These are phyloP conservation scores for Perilla frutescens DNA, from an alignment of 257 asterid genomes.

Conservation along the genomic window DNA sequence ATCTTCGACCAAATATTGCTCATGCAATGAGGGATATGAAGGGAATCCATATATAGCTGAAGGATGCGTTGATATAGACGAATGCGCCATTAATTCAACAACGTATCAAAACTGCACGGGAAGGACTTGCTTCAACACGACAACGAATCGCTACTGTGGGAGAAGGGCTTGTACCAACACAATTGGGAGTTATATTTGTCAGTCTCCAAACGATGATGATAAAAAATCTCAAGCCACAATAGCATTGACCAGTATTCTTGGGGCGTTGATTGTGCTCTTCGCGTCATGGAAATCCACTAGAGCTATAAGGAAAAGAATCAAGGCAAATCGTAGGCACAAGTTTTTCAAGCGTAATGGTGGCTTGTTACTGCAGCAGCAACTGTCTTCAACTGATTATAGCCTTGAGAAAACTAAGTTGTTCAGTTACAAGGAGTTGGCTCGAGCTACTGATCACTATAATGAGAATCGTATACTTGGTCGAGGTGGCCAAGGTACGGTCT, in stretches of 20 bases:
- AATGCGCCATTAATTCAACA: not conserved
- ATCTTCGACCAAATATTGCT: not conserved
- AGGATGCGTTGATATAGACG: conserved; percentile 40
- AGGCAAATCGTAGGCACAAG: conserved; percentile 10
- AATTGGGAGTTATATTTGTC: not conserved
- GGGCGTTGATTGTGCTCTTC: no score
- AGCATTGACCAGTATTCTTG: no score
- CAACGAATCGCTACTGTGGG: not conserved
- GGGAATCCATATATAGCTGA: conserved; percentile 37
- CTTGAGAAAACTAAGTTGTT: conserved; percentile 43
- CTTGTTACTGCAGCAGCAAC: conserved; percentile 38
- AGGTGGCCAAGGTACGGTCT: conserved; percentile 41
- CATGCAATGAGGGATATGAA: conserved; percentile 4
- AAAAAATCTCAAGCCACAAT: no score
- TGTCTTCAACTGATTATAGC: conserved; percentile 34
- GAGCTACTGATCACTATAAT: conserved; percentile 42
- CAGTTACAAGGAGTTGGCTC: conserved; percentile 33
- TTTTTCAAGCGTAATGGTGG: conserved; percentile 48
- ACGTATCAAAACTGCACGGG: no score
- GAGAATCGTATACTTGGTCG: conserved; percentile 46
- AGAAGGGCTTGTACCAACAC: conserved; percentile 10
- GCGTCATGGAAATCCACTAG: no score
- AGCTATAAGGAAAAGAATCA: no score
- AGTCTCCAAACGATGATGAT: no score
- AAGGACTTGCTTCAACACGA: no score